Evolutionary conservation across 1,284 basidiomycete genomes (phyloP), one percentile per base, ranked within the genome.

Genomic region (Cryptococcus wingfieldii): DNA sequence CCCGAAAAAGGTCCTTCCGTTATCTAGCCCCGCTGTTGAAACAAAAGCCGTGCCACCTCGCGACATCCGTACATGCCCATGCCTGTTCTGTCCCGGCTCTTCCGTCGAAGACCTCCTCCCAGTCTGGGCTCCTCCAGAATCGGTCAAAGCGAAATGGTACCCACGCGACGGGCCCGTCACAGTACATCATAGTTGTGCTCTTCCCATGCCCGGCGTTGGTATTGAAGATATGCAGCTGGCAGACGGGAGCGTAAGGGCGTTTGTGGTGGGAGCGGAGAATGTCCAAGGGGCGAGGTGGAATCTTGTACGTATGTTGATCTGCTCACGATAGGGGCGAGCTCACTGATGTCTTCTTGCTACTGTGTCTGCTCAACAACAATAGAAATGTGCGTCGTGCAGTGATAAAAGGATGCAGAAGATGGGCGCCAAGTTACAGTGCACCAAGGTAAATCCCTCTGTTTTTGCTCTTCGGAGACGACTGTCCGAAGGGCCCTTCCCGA

Each of bases 351-450:
- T 16, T 19, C 34, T 23, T 3, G 10, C 6, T n/a, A 66, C 31
- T 34, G 31, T 34, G 7, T 34, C 10, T 34, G 0, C 2, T 10
- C 10, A 10, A 10, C 31, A 34, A 34, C 10, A 2, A 34, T 34
- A 94, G 90, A 95, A 93, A 86, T 97, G 94, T 72, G 82, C 84
- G 12, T 83, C 85, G 5, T 98, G 94, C 72, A 80, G 81, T 28
- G 89, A 86, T 69, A 80, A 78, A 27, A 81, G 81, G 38, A 75
- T 82, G 16, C 88, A 87, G 62, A 80, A 79, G 8, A 87, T 91
- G 59, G 95, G 95, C 5, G 90, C 90, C 4, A 93, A 93, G 55
- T 86, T 96, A 31, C 93, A 97, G 69, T 97, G 93, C 72, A 90
- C 90, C 10, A 90, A 90, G 72, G 90, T 72, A 42, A 62, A 66